phyloP scores from a whole-genome alignment of 352 stramenopile species.

The Pythium dissimile region DNA sequence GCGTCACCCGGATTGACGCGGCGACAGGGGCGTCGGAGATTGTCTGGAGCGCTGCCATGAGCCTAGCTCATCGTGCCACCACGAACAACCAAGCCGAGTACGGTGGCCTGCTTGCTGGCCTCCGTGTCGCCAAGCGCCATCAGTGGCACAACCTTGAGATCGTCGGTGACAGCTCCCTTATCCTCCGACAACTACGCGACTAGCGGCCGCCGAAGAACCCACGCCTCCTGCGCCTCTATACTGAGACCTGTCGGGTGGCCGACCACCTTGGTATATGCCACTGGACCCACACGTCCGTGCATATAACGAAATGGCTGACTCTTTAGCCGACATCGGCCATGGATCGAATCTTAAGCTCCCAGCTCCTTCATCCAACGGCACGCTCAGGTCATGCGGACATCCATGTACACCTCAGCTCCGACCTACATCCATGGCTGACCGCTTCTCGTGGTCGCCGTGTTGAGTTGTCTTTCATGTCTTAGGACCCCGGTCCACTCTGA shows the following conservation, averaged over 20 bases:
- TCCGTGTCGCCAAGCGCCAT: no score
- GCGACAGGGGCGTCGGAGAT: no score
- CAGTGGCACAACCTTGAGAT: no score
- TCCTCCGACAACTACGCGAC: neutral
- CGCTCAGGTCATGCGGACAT: neutral
- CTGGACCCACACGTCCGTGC: neutral
- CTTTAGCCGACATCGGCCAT: neutral
- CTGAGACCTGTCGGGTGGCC: neutral
- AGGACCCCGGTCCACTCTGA: no score
- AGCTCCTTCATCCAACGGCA: neutral
- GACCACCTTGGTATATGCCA: neutral
- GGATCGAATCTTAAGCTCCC: neutral
- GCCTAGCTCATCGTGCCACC: no score
- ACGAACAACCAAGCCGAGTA: no score
- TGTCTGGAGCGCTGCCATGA: no score
- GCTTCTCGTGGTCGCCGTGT: no score
- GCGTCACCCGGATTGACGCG: no score
- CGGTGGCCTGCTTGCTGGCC: no score
- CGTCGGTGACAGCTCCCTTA: neutral
- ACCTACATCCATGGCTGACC: neutral
- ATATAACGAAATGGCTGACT: neutral
- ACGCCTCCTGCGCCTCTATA: no score
- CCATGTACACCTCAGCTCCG: neutral
- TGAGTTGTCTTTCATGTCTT: no score
- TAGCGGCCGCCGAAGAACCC: neutral